Evolutionary conservation across 257 asterid genomes (phyloP), one percentile per base, ranked within the genome.

Genomic region (Coffea canephora): DNA sequence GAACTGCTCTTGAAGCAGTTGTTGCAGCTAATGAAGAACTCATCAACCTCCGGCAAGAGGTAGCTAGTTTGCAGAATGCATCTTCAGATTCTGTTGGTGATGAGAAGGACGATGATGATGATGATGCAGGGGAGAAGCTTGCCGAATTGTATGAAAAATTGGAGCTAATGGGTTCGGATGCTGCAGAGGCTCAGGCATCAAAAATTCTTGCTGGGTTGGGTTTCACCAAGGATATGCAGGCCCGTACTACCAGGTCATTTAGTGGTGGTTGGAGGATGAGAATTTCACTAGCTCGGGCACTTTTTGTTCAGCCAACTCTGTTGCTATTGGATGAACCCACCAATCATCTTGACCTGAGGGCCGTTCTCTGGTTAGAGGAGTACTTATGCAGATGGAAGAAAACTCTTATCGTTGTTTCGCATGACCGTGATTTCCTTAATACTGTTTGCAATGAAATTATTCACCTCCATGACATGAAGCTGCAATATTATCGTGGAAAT

Each of bases 241-340:
- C 11, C 48, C 81, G 85, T 19, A 55, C 83, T 11, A 84, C 87
- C 16, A 78, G 21, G 74, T 84, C 85, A 66, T 84, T 84, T 45
- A 84, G 85, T 65, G 87, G 87, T 71, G 87, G 87, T 36, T 84
- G 87, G 85, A 78, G 86, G 74, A 82, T 84, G 87, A 84, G 87
- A 76, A 84, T 84, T 27, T 84, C 87, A 12, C 77, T 84, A 52
- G 87, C 87, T 34, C 74, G 87, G 46, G 85, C 85, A 50, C 87
- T 84, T 59, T 84, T 84, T 78, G 82, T 84, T 48, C 87, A 84
- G 79, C 87, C 85, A 25, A 84, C 87, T 81, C 83, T 82, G 2
- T 45, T 84, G 59, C 74, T 84, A 50, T 71, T 84, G 73, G 87
- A 84, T 78, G 87, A 84, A 72, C 87, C 87, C 16, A 84, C 87